Evolutionary conservation across 169 alveolate genomes (phyloP).

Genomic region (Theileria equi): DNA sequence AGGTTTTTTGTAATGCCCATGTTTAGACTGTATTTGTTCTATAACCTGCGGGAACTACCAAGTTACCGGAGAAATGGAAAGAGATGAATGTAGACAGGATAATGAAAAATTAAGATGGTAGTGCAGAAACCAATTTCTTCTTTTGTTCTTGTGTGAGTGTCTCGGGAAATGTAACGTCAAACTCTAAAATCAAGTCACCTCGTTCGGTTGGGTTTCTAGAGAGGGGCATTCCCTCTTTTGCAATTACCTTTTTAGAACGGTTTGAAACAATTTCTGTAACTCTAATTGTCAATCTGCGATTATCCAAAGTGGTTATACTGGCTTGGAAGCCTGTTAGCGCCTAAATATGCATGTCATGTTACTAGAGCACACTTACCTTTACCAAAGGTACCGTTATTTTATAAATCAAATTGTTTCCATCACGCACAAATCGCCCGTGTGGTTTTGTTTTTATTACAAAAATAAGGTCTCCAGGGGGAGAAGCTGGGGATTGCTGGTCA

Average conservation of each 20-base stretch:
- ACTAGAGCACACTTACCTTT: slow-evolving; percentile 24
- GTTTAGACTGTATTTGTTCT: no score
- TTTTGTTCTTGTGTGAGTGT: slow-evolving; percentile 76
- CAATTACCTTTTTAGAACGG: slow-evolving; percentile 71
- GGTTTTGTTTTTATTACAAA: slow-evolving; percentile 75
- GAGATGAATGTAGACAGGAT: not conserved
- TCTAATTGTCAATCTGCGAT: slow-evolving; percentile 76
- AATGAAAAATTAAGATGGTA: not conserved
- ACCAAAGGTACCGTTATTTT: slow-evolving; percentile 81
- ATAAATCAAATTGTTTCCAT: slow-evolving; percentile 77
- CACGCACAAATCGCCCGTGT: slow-evolving; percentile 76
- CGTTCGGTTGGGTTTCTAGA: slow-evolving; percentile 72
- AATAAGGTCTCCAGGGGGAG: slow-evolving; percentile 81
- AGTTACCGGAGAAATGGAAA: not conserved
- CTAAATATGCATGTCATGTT: slow-evolving; percentile 11
- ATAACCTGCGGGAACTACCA: no score
- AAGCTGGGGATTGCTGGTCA: slow-evolving; percentile 78
- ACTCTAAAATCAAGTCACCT: slow-evolving; percentile 80
- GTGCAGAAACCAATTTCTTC: slow-evolving; percentile 60
- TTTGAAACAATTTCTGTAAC: slow-evolving; percentile 80
- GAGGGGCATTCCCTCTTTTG: slow-evolving; percentile 83
- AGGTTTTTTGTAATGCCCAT: not conserved
- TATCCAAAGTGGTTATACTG: slow-evolving; percentile 79
- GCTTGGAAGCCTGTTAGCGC: slow-evolving; percentile 84
- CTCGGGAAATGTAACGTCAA: slow-evolving; percentile 79